phyloP scores from a whole-genome alignment of 2,329 filamentous ascomycete species.

The Fusarium liriodendri region DNA sequence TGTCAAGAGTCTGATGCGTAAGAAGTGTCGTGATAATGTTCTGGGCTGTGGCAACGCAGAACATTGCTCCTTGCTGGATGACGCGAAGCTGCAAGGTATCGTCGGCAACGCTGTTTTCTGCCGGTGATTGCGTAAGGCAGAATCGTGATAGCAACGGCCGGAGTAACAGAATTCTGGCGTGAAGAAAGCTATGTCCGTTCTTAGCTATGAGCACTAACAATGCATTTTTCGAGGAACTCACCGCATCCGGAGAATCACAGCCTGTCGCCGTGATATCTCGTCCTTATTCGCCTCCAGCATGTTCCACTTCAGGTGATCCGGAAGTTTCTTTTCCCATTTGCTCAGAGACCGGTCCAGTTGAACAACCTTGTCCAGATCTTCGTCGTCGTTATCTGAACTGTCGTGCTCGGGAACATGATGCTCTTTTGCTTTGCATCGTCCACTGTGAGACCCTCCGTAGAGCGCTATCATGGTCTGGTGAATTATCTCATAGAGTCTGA shows the following conservation, averaged over 20 bases:
- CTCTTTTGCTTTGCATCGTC: slow-evolving; percentile 10
- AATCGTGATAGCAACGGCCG: slow-evolving; percentile 48
- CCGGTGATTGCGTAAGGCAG: slow-evolving; percentile 42
- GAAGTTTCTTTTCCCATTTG: slow-evolving; percentile 47
- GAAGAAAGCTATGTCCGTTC: slow-evolving; percentile 37
- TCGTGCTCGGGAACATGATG: slow-evolving; percentile 10
- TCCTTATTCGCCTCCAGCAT: slow-evolving; percentile 22
- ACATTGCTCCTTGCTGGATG: slow-evolving; percentile 47
- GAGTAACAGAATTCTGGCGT: slow-evolving; percentile 49
- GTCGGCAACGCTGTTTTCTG: slow-evolving; percentile 10
- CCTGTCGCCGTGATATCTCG: slow-evolving; percentile 46
- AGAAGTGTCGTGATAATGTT: slow-evolving; percentile 47
- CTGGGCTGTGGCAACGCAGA: slow-evolving; percentile 50
- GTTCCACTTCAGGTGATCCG: slow-evolving; percentile 40
- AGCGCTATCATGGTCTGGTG: slow-evolving; percentile 46
- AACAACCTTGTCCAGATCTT: slow-evolving; percentile 47
- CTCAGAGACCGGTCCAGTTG: slow-evolving; percentile 47
- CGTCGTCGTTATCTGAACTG: slow-evolving; percentile 21
- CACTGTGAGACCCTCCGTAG: slow-evolving; percentile 37
- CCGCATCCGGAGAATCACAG: slow-evolving; percentile 50
- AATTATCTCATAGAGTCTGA: slow-evolving; percentile 53
- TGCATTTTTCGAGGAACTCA: slow-evolving; percentile 10
- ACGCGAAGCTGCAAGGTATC: slow-evolving; percentile 44
- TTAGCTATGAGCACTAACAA: background rate
- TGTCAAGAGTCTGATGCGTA: slow-evolving; percentile 46